Conservation (phyloP, 306 rosid genomes). For the Hylodesmum podocarpum region DNA sequence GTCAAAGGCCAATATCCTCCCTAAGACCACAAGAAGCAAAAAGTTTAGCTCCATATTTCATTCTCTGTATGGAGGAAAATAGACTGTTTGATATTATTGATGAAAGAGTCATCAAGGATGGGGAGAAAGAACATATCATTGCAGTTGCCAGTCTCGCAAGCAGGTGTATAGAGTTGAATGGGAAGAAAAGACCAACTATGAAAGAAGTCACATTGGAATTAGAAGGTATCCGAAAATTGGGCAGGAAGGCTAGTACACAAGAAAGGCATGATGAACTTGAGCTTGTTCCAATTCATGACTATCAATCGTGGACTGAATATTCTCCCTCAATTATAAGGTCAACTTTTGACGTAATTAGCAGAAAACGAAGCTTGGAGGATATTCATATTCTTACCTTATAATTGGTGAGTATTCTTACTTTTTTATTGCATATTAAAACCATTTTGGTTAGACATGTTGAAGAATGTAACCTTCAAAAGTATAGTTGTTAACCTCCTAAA, state of each 20-base stretch:
- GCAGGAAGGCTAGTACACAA: not conserved
- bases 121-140: conserved; percentile 12
- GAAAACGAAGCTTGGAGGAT: not conserved
- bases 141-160: conserved; percentile 39
- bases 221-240: conserved; percentile 20
- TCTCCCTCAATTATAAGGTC: not conserved
- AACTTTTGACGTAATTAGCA: not conserved
- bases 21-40: not conserved
- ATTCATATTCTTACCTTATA: not conserved
- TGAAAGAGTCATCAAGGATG: conserved; percentile 6
- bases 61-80: not conserved
- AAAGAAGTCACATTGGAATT: conserved; percentile 43
- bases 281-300: not conserved
- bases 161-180: conserved; percentile 38
- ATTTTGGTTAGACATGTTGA: not conserved
- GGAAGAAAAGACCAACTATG: conserved; percentile 44
- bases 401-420: not conserved
- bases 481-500: too few species aligned
- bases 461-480: not conserved
- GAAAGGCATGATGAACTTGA: conserved; percentile 21
- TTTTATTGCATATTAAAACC: not conserved
- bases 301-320: not conserved
- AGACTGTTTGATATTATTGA: conserved; percentile 10
- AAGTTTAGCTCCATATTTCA: not conserved
- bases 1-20: conserved; percentile 24